These are phyloP conservation scores for Nemania sp. DNA, from an alignment of 2,329 filamentous ascomycete species.

Conservation along the genomic window DNA sequence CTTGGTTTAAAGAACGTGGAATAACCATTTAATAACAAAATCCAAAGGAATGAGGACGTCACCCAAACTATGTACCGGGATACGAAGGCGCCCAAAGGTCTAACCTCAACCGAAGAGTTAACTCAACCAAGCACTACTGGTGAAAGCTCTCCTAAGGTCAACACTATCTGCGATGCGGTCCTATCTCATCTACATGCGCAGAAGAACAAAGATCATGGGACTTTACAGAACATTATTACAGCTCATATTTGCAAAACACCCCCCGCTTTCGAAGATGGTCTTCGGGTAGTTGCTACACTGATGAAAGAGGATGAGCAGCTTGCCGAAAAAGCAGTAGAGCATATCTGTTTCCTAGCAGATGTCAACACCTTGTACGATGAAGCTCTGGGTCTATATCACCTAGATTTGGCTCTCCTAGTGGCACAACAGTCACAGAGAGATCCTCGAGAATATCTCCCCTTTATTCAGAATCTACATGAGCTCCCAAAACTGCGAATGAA, in stretches of 20 bases:
- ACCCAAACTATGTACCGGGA: conserved; percentile 93
- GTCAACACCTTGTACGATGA: conserved; percentile 92
- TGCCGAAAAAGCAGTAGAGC: conserved; percentile 90
- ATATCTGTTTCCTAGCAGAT: conserved; percentile 97
- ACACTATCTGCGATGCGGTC: conserved; percentile 88
- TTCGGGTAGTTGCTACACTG: conserved; percentile 81
- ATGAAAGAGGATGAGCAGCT: conserved; percentile 75
- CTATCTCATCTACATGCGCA: conserved; percentile 73
- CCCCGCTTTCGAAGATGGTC: conserved; percentile 87
- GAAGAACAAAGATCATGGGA: conserved; percentile 66
- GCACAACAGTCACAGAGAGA: conserved; percentile 97
- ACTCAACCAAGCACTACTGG: conserved; percentile 22
- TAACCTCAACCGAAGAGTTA: conserved; percentile 37
- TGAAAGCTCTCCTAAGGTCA: conserved; percentile 73
- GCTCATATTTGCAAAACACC: conserved; percentile 94
- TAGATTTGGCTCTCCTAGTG: conserved; percentile 89
- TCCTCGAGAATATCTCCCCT: conserved; percentile 93
- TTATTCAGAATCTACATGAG: conserved; percentile 87
- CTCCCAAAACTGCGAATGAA: conserved; percentile 76
- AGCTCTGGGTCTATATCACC: conserved; percentile 88
- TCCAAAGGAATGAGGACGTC: conserved; percentile 83
- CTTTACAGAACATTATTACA: conserved; percentile 90
- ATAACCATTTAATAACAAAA: conserved; percentile 46
- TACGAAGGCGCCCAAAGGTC: conserved; percentile 68
- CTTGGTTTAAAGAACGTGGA: not conserved